Percentiles rank a stretch among this genome's conserved stretches.
phyloP scores from a whole-genome alignment of 352 stramenopile species.

The Phytophthora hibernalis region DNA sequence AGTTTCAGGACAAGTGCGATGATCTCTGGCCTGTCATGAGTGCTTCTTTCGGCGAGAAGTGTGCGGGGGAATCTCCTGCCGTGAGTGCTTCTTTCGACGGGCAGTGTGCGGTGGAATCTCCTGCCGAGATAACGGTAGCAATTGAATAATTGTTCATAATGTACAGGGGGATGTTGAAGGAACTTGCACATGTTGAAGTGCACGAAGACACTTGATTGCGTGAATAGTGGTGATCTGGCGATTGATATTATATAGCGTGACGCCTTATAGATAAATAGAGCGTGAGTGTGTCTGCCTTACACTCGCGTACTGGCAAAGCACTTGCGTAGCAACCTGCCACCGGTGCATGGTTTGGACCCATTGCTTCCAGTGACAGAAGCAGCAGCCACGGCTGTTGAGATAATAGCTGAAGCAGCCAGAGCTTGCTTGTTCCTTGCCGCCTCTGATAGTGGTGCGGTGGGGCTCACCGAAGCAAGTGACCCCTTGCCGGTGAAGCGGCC shows the following conservation, averaged over 20 bases:
- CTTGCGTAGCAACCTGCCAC: conserved; percentile 36
- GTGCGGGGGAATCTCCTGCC: conserved; percentile 29
- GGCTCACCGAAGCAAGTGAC: conserved; percentile 30
- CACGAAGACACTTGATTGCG: not conserved
- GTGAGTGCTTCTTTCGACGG: conserved; percentile 40
- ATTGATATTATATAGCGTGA: conserved; percentile 25
- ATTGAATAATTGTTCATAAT: conserved; percentile 28
- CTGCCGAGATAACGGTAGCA: conserved; percentile 13
- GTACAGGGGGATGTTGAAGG: conserved; percentile 4
- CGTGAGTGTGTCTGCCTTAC: conserved; percentile 19
- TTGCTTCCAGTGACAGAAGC: conserved; percentile 13
- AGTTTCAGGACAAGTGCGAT: conserved; percentile 51
- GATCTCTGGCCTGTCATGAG: conserved; percentile 61
- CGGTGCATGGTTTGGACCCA: conserved; percentile 22
- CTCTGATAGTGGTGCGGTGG: conserved; percentile 20
- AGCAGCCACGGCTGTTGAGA: conserved; percentile 16
- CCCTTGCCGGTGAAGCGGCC: conserved; percentile 37
- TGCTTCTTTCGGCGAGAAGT: conserved; percentile 33
- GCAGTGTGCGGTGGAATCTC: conserved; percentile 30
- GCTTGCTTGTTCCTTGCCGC: conserved; percentile 37
- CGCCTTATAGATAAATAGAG: conserved; percentile 42
- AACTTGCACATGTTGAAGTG: not conserved
- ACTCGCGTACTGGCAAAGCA: conserved; percentile 30
- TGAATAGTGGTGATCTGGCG: conserved; percentile 19
- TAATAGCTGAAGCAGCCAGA: conserved; percentile 25